phyloP scores from a whole-genome alignment of 176 grass and related monocot genomes.

The Tillandsia fasciculata region DNA sequence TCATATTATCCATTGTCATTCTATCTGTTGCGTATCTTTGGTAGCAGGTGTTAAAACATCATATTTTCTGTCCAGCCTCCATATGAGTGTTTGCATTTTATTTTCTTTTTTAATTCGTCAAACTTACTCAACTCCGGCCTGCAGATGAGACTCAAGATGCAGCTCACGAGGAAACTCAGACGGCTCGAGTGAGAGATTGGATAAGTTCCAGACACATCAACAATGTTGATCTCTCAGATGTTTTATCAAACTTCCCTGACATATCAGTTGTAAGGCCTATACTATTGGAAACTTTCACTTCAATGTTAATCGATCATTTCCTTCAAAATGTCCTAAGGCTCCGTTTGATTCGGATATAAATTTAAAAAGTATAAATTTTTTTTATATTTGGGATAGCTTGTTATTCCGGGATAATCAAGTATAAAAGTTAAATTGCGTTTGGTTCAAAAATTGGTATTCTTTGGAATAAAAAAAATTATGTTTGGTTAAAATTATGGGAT shows the following conservation, averaged over 20 bases:
- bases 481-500: no score
- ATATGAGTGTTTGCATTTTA: background rate
- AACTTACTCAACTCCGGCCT: background rate
- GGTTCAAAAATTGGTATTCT: no score
- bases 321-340: background rate
- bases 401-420: no score
- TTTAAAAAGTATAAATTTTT: no score
- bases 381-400: no score
- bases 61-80: background rate
- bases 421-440: no score
- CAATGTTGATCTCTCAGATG: slow-evolving; percentile 52
- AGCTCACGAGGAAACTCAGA: slow-evolving; percentile 62
- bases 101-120: background rate
- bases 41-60: no score
- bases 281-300: no score
- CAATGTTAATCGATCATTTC: background rate
- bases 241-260: slow-evolving; percentile 67
- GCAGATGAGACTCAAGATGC: slow-evolving; percentile 92
- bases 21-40: no score
- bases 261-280: slow-evolving; percentile 48
- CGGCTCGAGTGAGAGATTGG: slow-evolving; percentile 65
- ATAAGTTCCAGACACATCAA: slow-evolving; percentile 44
- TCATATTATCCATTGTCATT: no score
- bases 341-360: no score
- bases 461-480: no score